Evolutionary conservation across 495 filamentous ascomycete species (phyloP).

Genomic region (Collariella sp.): DNA sequence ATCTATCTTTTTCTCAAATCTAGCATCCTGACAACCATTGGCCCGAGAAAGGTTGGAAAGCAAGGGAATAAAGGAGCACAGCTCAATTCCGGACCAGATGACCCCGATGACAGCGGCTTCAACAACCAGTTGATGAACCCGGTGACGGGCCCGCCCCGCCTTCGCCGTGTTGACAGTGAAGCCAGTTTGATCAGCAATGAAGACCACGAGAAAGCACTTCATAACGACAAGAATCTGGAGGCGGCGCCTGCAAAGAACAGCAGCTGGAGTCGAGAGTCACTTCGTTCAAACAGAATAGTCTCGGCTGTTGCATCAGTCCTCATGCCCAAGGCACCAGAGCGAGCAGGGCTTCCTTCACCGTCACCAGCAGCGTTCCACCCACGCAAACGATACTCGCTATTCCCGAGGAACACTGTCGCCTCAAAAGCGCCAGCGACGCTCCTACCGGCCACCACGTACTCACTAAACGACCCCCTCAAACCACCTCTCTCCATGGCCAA

Average conservation of each 20-base stretch:
- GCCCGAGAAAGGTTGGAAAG: conserved; percentile 33
- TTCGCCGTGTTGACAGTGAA: conserved; percentile 30
- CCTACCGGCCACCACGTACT: conserved; percentile 37
- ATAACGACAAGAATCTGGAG: conserved; percentile 6
- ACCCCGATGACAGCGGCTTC: conserved; percentile 17
- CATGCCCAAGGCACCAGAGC: conserved; percentile 26
- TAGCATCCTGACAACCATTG: conserved; percentile 33
- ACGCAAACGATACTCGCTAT: conserved; percentile 35
- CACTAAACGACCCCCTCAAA: conserved; percentile 27
- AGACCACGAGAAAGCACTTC: conserved; percentile 22
- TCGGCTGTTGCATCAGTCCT: conserved; percentile 15
- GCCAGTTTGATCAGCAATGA: conserved; percentile 22
- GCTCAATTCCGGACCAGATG: conserved; percentile 21
- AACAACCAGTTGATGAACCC: conserved; percentile 28
- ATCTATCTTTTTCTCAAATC: conserved; percentile 44
- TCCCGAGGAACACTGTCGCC: conserved; percentile 25
- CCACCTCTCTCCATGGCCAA: conserved; percentile 36
- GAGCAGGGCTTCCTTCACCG: conserved; percentile 21
- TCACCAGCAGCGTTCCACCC: conserved; percentile 16
- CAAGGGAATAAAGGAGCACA: conserved; percentile 32
- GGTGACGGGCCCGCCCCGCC: conserved; percentile 17
- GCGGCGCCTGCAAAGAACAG: conserved; percentile 11
- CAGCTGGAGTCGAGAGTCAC: conserved; percentile 21
- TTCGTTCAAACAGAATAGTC: conserved; percentile 29
- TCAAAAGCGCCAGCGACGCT: conserved; percentile 28